Evolutionary conservation across 2,329 filamentous ascomycete species (phyloP).

Genomic region (Pseudocercospora eumusae): DNA sequence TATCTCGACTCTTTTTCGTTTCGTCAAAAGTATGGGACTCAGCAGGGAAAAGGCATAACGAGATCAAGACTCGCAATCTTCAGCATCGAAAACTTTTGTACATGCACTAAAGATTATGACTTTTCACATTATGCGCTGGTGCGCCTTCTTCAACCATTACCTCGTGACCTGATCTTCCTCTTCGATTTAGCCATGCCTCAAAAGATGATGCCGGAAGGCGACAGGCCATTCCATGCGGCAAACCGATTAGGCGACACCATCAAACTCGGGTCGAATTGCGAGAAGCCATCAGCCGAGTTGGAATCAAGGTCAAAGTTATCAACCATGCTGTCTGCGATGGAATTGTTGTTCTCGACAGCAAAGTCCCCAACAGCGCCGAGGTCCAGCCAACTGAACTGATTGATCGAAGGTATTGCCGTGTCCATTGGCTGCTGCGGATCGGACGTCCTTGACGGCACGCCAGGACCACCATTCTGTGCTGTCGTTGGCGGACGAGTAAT

Average conservation of each 20-base stretch:
- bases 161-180: not conserved
- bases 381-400: constrained; percentile 64
- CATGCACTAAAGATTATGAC: not conserved
- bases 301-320: constrained; percentile 37
- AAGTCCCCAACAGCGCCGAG: constrained; percentile 62
- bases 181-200: constrained; percentile 11
- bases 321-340: constrained; percentile 33
- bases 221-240: constrained; percentile 31
- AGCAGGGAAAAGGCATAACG: too few species aligned
- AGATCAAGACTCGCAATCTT: too few species aligned
- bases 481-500: constrained; percentile 24
- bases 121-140: not conserved
- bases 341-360: constrained; percentile 42
- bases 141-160: not conserved
- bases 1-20: too few species aligned
- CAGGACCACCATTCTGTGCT: constrained; percentile 20
- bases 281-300: constrained; percentile 31
- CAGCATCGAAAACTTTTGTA: not conserved
- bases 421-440: constrained; percentile 22
- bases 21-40: too few species aligned
- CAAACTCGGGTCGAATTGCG: constrained; percentile 34
- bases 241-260: constrained; percentile 34
- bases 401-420: constrained; percentile 41
- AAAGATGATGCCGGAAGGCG: constrained; percentile 35
- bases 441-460: constrained; percentile 14